A percentile compares a stretch with the other conserved stretches of the same genome.
These are phyloP conservation scores for Pinus albicaulis DNA, from an alignment of 75 land plant genomes.

Conservation along the genomic window DNA sequence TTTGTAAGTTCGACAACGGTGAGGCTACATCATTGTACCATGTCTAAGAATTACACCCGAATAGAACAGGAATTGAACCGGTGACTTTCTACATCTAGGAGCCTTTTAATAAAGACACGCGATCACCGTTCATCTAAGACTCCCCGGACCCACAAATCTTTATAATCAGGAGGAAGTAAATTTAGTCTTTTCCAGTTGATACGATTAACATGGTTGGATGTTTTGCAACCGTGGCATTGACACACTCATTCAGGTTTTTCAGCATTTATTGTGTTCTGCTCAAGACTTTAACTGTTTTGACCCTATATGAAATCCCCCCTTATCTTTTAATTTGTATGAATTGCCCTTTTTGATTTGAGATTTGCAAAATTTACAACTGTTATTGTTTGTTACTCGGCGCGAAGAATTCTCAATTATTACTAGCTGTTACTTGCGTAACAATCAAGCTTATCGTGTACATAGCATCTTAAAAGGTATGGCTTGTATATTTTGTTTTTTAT, in stretches of 20 bases:
- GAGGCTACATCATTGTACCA: no score
- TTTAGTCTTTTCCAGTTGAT: not conserved
- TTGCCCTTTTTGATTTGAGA: not conserved
- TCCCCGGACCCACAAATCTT: not conserved
- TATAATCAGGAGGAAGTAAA: not conserved
- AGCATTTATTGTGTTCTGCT: no score
- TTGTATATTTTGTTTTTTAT: not conserved
- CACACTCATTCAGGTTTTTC: not conserved
- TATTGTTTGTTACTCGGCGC: not conserved
- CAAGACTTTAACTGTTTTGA: not conserved
- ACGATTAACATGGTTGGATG: not conserved
- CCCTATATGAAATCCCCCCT: not conserved
- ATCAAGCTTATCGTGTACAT: conserved; percentile 85
- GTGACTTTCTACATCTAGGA: no score
- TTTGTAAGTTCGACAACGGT: no score
- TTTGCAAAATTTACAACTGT: not conserved
- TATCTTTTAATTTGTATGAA: not conserved
- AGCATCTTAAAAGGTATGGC: conserved; percentile 80
- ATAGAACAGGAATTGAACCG: no score
- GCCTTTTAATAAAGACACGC: no score
- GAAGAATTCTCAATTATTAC: conserved; percentile 87
- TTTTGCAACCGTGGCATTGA: not conserved
- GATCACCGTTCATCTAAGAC: no score
- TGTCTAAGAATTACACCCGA: not conserved
- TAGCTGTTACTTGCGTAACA: conserved; percentile 82